These are phyloP conservation scores for Microthyrium microscopicum DNA, from an alignment of 2,329 filamentous ascomycete species.

Conservation along the genomic window DNA sequence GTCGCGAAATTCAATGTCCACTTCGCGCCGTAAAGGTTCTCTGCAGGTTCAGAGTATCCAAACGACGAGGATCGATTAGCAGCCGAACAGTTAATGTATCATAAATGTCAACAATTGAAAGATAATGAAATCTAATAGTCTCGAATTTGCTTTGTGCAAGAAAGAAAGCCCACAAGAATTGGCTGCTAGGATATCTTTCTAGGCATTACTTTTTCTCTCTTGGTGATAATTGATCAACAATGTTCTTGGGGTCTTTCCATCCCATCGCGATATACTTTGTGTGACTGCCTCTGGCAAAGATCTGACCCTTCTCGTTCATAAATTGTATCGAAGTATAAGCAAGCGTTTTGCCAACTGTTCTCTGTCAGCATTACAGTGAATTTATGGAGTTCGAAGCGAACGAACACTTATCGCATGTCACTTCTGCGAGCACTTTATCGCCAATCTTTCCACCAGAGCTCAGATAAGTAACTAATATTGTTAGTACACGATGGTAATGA, in stretches of 20 bases:
- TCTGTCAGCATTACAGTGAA: neutral
- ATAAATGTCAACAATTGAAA: no score
- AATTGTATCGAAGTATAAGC: slow-evolving; percentile 48
- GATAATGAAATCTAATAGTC: no score
- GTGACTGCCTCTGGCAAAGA: slow-evolving; percentile 49
- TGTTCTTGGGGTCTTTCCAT: slow-evolving; percentile 47
- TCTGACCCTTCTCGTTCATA: slow-evolving; percentile 38
- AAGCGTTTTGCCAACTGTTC: slow-evolving; percentile 46
- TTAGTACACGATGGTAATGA: slow-evolving; percentile 2
- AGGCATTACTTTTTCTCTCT: no score
- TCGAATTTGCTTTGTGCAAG: no score
- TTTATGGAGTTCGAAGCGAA: slow-evolving; percentile 1
- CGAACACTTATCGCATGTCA: slow-evolving; percentile 48
- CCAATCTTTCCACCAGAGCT: slow-evolving; percentile 46
- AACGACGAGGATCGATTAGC: no score
- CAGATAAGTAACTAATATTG: slow-evolving; percentile 41
- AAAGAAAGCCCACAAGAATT: no score
- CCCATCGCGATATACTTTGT: slow-evolving; percentile 47
- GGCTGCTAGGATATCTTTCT: no score
- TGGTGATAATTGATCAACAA: slow-evolving; percentile 38
- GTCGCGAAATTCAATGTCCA: no score
- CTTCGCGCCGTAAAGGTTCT: no score
- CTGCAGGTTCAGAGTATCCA: no score
- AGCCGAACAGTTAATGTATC: no score
- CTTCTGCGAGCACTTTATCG: slow-evolving; percentile 42